phyloP scores from a whole-genome alignment of 2,329 filamentous ascomycete genomes.

The Tolypocladium ovalisporum region DNA sequence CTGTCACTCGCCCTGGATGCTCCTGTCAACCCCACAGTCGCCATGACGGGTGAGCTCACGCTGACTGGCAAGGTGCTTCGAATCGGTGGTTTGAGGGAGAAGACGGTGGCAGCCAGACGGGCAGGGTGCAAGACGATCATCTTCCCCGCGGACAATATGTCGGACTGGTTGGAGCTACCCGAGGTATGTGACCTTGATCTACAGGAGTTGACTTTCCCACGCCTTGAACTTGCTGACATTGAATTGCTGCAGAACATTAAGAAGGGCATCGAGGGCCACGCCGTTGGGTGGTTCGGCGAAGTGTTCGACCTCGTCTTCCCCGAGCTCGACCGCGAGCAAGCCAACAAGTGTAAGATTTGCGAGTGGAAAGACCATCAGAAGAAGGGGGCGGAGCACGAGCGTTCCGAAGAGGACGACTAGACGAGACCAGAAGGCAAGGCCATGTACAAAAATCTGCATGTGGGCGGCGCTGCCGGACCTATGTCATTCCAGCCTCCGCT shows the following conservation, averaged over 20 bases:
- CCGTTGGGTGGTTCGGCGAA: constrained; percentile 87
- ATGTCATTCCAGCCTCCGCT: not conserved
- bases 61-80: constrained; percentile 92
- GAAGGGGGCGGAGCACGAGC: constrained; percentile 23
- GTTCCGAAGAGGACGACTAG: constrained; percentile 23
- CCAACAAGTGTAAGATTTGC: constrained; percentile 61
- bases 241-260: constrained; percentile 76
- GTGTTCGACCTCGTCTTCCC: constrained; percentile 90
- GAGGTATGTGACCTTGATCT: constrained; percentile 55
- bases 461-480: constrained; percentile 2
- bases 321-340: constrained; percentile 59
- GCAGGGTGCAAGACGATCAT: constrained; percentile 89
- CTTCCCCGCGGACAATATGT: constrained; percentile 91
- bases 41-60: constrained; percentile 97
- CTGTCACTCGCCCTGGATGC: constrained; percentile 74
- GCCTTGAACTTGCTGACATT: not conserved
- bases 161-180: constrained; percentile 93
- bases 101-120: constrained; percentile 88
- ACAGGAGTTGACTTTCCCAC: not conserved
- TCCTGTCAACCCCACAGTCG: constrained; percentile 72
- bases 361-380: constrained; percentile 40
- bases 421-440: constrained; percentile 1
- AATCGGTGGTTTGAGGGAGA: constrained; percentile 89
- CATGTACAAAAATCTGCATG: constrained; percentile 1
- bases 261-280: constrained; percentile 81